These are phyloP conservation scores for Evansstolkia leycettana DNA, from an alignment of 495 filamentous ascomycete species.

Conservation along the genomic window DNA sequence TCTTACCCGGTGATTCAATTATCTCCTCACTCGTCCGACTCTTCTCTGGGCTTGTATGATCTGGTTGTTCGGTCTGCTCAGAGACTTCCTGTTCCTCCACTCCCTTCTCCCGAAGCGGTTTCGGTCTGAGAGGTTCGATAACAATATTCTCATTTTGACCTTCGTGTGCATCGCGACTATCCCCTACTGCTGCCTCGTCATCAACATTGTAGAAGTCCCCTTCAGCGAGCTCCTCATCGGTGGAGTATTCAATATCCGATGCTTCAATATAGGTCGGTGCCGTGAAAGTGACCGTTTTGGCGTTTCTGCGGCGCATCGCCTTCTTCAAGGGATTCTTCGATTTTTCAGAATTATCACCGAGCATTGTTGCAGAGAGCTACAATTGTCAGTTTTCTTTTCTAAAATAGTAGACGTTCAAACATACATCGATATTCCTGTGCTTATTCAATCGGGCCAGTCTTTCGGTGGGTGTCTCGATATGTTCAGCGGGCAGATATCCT, in stretches of 20 bases:
- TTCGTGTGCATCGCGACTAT: slow-evolving; percentile 26
- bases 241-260: slow-evolving; percentile 79
- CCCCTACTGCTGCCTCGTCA: slow-evolving; percentile 33
- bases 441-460: slow-evolving; percentile 90
- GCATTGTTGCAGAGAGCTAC: slow-evolving; percentile 85
- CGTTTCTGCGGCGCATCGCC: slow-evolving; percentile 74
- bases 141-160: slow-evolving; percentile 28
- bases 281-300: slow-evolving; percentile 81
- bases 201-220: slow-evolving; percentile 41
- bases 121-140: slow-evolving; percentile 34
- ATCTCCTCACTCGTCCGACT: slow-evolving; percentile 54
- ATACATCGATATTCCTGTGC: slow-evolving; percentile 92
- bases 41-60: slow-evolving; percentile 23
- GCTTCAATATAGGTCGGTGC: slow-evolving; percentile 83
- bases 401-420: slow-evolving; percentile 13
- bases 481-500: slow-evolving; percentile 95
- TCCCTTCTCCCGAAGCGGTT: slow-evolving; percentile 23
- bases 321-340: slow-evolving; percentile 81
- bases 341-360: slow-evolving; percentile 82
- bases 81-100: slow-evolving; percentile 19
- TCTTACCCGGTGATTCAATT: slow-evolving; percentile 36
- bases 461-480: slow-evolving; percentile 97
- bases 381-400: too few relatives aligned
- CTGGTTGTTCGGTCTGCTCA: slow-evolving; percentile 17
- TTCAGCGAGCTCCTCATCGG: slow-evolving; percentile 64